Evolutionary conservation across 495 filamentous ascomycete genomes (phyloP), one percentile per base, ranked within the genome.

Genomic region (Diplogelasinospora grovesii): DNA sequence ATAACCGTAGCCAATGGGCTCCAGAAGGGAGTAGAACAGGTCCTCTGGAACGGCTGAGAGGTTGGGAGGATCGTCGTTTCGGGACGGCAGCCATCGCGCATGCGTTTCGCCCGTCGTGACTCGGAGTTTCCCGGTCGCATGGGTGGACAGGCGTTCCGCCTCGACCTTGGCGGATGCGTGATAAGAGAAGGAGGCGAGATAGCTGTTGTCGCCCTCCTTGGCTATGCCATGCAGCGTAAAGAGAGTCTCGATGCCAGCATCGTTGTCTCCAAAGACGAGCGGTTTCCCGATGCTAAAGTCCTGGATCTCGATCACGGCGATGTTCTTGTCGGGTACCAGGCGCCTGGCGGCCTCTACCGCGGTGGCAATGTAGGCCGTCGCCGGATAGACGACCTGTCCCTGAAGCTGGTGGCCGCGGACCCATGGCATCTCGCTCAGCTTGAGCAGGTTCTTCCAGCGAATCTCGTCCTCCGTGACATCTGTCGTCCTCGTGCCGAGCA

Each of bases 301-400:
- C 3, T 22, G n/a, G 13, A 56, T n/a, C 23, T 60, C 49, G 25
- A 62, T 39, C 18, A 50, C 13, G 3, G 13, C 25, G 11, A 45
- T 36, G 18, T 2, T 22, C 5, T 18, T 23, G 6, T 24, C 36
- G 0, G 22, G 24, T 1, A 21, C n/a, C 3, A 50, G 23, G 15
- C 22, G 24, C 11, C 15, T 22, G 5, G 38, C 42, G 1, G 66
- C 66, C 40, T 83, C 78, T 0, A 74, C 22, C 0, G 66, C 69
- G 21, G 66, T 63, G 3, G 56, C 54, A 1, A 72, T 37, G 41
- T 74, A 81, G 0, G 61, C 71, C 0, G 77, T 64, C 7, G 60
- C 75, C 2, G 80, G 78, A 29, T 77, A 77, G 0, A 85, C 57
- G 2, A 43, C 40, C 32, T 65, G 58, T 11, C 52, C 28, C 14